Conservation (phyloP, 2,329 filamentous ascomycete genomes). For the Dichotomopilus funicola region DNA sequence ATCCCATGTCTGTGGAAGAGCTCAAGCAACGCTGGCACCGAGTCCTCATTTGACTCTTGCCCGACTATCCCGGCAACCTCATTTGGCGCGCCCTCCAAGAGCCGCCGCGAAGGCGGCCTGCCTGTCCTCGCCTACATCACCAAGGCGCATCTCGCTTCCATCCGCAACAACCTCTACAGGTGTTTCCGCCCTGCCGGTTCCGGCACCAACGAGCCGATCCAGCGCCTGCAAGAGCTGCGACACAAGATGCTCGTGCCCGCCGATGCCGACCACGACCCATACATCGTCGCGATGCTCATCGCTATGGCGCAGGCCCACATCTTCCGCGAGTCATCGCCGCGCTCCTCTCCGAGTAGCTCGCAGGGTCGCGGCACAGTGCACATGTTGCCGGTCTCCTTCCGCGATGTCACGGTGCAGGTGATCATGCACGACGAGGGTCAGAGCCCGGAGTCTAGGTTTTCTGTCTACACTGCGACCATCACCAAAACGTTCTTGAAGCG, state of each 20-base stretch:
- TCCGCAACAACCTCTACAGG: constrained; percentile 43
- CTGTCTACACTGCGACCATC: constrained; percentile 47
- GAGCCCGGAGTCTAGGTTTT: constrained; percentile 36
- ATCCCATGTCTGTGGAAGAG: constrained; percentile 45
- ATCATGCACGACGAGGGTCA: constrained; percentile 44
- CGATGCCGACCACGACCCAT: constrained; percentile 45
- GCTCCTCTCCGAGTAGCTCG: constrained; percentile 20
- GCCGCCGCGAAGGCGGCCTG: constrained; percentile 20
- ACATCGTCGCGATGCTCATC: constrained; percentile 46
- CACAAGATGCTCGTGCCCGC: constrained; percentile 42
- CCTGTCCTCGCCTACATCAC: constrained; percentile 44
- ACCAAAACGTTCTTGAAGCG: constrained; percentile 43
- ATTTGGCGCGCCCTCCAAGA: constrained; percentile 20
- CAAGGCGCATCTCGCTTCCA: constrained; percentile 39
- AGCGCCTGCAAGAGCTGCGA: constrained; percentile 41
- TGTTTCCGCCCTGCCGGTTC: constrained; percentile 36
- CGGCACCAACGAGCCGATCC: constrained; percentile 41
- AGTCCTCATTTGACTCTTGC: constrained; percentile 28
- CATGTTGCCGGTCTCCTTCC: constrained; percentile 31
- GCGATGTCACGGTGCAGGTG: constrained; percentile 44
- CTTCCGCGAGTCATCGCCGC: constrained; percentile 31
- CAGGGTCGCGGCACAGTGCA: constrained; percentile 13
- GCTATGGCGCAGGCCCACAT: constrained; percentile 52
- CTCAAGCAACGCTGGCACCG: constrained; percentile 5
- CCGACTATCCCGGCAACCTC: constrained; percentile 18